These are phyloP conservation scores for Trametes polyzona DNA, from an alignment of 1,284 basidiomycete species.

Conservation along the genomic window DNA sequence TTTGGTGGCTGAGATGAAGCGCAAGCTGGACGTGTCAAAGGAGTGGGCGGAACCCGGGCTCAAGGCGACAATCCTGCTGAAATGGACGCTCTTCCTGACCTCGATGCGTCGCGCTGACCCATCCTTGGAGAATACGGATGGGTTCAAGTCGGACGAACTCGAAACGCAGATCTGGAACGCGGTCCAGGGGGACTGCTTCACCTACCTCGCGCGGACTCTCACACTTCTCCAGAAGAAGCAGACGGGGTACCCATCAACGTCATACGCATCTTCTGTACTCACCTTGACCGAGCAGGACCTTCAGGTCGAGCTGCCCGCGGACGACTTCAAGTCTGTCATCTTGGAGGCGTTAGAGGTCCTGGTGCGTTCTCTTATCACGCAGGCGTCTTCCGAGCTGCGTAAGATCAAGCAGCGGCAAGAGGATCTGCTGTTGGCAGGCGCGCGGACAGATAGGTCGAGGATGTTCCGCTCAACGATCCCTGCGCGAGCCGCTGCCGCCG, in stretches of 20 bases:
- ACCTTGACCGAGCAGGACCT: slow-evolving; percentile 52
- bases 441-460: slow-evolving; percentile 60
- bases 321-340: slow-evolving; percentile 70
- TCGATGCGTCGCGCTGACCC: slow-evolving; percentile 73
- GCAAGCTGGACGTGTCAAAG: slow-evolving; percentile 52
- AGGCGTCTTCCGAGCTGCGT: slow-evolving; percentile 85
- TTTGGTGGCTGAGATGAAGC: slow-evolving; percentile 59
- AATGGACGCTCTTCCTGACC: slow-evolving; percentile 87
- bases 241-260: slow-evolving; percentile 46
- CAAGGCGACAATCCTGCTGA: slow-evolving; percentile 77
- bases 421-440: slow-evolving; percentile 72
- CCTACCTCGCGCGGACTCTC: slow-evolving; percentile 67
- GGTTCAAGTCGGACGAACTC: slow-evolving; percentile 78
- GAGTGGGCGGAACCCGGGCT: slow-evolving; percentile 78
- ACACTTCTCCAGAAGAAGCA: slow-evolving; percentile 54
- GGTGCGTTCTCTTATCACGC: slow-evolving; percentile 74
- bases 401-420: slow-evolving; percentile 93
- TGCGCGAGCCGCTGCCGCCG: slow-evolving; percentile 35
- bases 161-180: slow-evolving; percentile 84
- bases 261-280: slow-evolving; percentile 47
- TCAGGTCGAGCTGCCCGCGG: slow-evolving; percentile 59
- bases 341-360: slow-evolving; percentile 74
- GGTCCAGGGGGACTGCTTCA: slow-evolving; percentile 83
- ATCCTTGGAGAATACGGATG: slow-evolving; percentile 62
- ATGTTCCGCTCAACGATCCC: slow-evolving; percentile 51